Evolutionary conservation across 371 early-diverging fungal species (phyloP).

Genomic region (Lichtheimia ornata): DNA sequence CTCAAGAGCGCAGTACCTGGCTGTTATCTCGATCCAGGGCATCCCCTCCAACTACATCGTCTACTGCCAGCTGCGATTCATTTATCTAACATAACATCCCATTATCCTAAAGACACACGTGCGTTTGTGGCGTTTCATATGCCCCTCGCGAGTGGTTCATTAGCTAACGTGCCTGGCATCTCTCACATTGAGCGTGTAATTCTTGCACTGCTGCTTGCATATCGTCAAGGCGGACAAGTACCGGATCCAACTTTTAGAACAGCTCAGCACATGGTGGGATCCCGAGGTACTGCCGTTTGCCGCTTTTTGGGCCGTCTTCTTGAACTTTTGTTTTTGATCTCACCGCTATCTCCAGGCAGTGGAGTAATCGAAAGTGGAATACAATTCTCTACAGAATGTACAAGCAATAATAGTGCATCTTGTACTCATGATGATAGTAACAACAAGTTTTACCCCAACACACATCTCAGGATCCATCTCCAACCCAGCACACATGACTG

Average conservation of each 20-base stretch:
- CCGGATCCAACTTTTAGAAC: conserved; percentile 46
- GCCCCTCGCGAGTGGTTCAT: conserved; percentile 59
- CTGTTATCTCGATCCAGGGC: conserved; percentile 31
- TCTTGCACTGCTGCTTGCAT: conserved; percentile 53
- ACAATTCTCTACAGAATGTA: not conserved
- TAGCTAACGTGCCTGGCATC: conserved; percentile 61
- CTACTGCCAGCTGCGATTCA: conserved; percentile 56
- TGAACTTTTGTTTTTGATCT: conserved; percentile 47
- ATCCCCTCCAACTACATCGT: conserved; percentile 47
- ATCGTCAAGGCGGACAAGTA: conserved; percentile 58
- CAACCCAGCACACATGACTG: not conserved
- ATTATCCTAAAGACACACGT: conserved; percentile 63
- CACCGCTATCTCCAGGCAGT: conserved; percentile 41
- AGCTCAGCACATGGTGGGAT: conserved; percentile 38
- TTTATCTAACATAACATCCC: conserved; percentile 55
- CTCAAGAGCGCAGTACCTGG: conserved; percentile 32
- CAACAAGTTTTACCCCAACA: conserved; percentile 12
- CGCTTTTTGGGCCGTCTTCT: conserved; percentile 47
- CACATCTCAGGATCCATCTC: conserved; percentile 15
- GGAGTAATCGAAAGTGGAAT: conserved; percentile 35
- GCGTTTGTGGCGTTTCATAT: conserved; percentile 62
- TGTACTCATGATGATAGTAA: too few species aligned
- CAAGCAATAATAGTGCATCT: too few species aligned
- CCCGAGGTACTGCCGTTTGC: conserved; percentile 41
- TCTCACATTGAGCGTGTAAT: conserved; percentile 59